Conservation (phyloP, 1,284 basidiomycete genomes). For the Cerrena zonata region DNA sequence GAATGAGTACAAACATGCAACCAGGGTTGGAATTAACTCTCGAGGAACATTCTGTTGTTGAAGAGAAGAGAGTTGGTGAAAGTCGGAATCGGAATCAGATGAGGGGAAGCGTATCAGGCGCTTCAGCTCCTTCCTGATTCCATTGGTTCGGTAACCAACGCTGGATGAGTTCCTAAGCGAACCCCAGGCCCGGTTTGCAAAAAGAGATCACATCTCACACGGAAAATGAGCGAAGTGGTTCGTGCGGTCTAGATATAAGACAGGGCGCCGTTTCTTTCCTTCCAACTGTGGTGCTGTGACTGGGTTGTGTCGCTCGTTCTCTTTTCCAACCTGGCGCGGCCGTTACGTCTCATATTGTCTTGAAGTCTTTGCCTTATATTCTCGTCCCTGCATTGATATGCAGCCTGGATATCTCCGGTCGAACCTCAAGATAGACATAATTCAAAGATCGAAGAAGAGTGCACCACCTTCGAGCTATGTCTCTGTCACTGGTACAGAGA, state of each 20-base stretch:
- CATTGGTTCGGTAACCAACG: not conserved
- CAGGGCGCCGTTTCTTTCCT: not conserved
- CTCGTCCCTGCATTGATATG: no score
- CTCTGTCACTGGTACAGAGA: constrained; percentile 6
- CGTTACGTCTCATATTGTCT: not conserved
- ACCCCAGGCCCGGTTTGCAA: not conserved
- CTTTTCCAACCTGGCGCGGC: not conserved
- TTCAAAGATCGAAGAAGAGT: not conserved
- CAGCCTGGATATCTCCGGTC: not conserved
- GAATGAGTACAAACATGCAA: not conserved
- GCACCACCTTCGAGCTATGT: constrained; percentile 12
- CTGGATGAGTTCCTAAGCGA: not conserved
- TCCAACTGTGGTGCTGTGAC: not conserved
- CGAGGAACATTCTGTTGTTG: not conserved
- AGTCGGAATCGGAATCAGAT: not conserved
- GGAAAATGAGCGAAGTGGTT: not conserved
- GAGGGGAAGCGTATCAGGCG: not conserved
- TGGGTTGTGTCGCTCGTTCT: constrained; percentile 4
- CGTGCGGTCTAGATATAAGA: not conserved
- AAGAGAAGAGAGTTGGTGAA: not conserved
- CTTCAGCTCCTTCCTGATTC: not conserved
- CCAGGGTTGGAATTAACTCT: no score
- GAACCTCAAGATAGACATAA: constrained; percentile 1
- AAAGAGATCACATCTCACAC: not conserved
- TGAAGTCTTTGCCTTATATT: no score